Evolutionary conservation across 2,329 filamentous ascomycete species (phyloP).

Genomic region (Magnaporthiopsis rhizophila): DNA sequence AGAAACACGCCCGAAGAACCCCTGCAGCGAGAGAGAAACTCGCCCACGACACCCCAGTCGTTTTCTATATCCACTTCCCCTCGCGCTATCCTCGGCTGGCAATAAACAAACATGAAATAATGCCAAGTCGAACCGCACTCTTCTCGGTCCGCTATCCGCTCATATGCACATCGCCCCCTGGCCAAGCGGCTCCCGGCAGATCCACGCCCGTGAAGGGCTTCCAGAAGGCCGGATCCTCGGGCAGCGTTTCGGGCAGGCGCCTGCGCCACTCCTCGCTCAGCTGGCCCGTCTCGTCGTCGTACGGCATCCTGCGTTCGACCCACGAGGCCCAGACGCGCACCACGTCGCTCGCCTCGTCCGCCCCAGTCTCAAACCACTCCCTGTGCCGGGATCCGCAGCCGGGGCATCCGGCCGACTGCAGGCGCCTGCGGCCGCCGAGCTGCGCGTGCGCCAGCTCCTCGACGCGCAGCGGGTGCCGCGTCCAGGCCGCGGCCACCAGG

Average conservation of each 20-base stretch:
- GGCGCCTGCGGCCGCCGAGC: not conserved
- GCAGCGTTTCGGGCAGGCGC: not conserved
- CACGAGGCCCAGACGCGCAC: conserved; percentile 3
- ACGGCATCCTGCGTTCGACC: not conserved
- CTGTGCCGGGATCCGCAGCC: conserved; percentile 5
- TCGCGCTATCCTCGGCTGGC: no score
- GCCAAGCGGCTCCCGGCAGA: not conserved
- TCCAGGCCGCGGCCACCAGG: not conserved
- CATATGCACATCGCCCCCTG: not conserved
- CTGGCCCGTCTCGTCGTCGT: not conserved
- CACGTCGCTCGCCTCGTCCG: not conserved
- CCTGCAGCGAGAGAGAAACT: not conserved
- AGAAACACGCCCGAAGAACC: not conserved
- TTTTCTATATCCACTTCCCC: no score
- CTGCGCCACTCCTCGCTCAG: conserved; percentile 2
- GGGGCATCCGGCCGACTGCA: not conserved
- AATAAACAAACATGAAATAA: no score
- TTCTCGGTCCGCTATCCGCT: not conserved
- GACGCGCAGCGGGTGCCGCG: conserved; percentile 3
- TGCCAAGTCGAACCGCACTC: no score
- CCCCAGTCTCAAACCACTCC: conserved; percentile 6
- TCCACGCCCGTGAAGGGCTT: not conserved
- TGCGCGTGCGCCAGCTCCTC: conserved; percentile 5
- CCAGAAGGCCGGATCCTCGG: not conserved
- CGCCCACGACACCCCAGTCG: no score